Percentiles rank a stretch among this genome's conserved stretches.
These are phyloP conservation scores for Candida taoyuanica DNA, from an alignment of 805 yeast species.

Conservation along the genomic window DNA sequence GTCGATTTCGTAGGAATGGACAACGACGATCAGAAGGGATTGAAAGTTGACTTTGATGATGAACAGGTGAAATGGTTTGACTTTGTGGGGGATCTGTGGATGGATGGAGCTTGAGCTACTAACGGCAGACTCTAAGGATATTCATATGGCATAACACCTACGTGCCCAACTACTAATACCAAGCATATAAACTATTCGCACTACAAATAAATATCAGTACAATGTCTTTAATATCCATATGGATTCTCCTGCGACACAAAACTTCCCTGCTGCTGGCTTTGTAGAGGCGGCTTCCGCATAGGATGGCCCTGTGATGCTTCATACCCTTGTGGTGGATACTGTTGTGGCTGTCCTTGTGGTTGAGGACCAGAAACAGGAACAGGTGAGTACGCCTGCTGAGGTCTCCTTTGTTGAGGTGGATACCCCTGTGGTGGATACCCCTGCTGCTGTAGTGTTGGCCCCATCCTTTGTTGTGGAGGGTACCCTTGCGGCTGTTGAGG, in stretches of 20 bases:
- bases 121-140: neutral
- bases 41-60: conserved; percentile 11
- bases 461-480: conserved; percentile 7
- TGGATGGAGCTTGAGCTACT: conserved; percentile 14
- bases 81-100: conserved; percentile 26
- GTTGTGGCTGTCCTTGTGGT: conserved; percentile 10
- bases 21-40: conserved; percentile 14
- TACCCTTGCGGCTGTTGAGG: conserved; percentile 7
- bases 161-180: neutral
- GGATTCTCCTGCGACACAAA: conserved; percentile 7
- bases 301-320: conserved; percentile 3
- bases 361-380: conserved; percentile 5
- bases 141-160: neutral
- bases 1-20: conserved; percentile 37
- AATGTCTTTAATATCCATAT: too few species aligned
- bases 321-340: conserved; percentile 9
- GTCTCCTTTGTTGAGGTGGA: conserved; percentile 2
- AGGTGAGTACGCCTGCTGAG: conserved; percentile 6
- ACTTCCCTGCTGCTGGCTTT: conserved; percentile 6
- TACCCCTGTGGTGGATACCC: conserved; percentile 4
- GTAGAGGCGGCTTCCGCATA: conserved; percentile 10
- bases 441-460: conserved; percentile 7
- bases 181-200: neutral
- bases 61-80: conserved; percentile 19
- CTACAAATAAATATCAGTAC: too few species aligned